Conservation (phyloP, 306 rosid genomes). For the Prosopis cineraria region DNA sequence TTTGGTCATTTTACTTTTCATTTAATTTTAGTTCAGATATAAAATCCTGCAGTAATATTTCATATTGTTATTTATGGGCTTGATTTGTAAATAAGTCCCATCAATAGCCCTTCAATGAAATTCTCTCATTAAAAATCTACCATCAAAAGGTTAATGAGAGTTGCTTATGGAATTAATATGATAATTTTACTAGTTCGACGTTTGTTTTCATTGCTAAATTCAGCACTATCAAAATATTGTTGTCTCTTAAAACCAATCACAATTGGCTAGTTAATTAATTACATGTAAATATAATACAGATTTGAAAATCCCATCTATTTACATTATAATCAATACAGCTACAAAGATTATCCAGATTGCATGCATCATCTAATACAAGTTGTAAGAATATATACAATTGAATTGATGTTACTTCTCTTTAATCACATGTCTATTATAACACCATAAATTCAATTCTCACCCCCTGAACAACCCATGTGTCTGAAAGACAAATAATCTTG, state of each 20-base stretch:
- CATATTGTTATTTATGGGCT: too few relatives aligned
- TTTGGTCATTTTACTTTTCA: too few relatives aligned
- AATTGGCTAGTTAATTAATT: background rate
- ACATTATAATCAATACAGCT: conserved; percentile 29
- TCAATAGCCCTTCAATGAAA: too few relatives aligned
- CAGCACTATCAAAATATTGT: background rate
- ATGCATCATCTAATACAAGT: conserved; percentile 13
- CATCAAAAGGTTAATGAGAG: too few relatives aligned
- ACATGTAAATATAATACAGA: background rate
- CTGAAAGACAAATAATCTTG: conserved; percentile 6
- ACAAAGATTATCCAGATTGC: conserved; percentile 29
- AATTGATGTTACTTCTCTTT: background rate
- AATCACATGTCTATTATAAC: conserved; percentile 17
- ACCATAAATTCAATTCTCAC: conserved; percentile 26
- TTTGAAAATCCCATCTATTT: conserved; percentile 15
- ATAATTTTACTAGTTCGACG: too few relatives aligned
- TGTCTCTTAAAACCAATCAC: background rate
- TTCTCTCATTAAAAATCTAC: too few relatives aligned
- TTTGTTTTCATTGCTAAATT: background rate
- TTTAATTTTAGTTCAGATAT: too few relatives aligned
- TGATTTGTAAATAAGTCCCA: too few relatives aligned
- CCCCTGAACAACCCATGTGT: conserved; percentile 18
- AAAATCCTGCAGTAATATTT: too few relatives aligned
- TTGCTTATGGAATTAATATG: background rate
- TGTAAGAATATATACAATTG: conserved; percentile 25